A percentile compares a stretch with the other conserved stretches of the same genome.
Conservation (phyloP, 2,329 filamentous ascomycete genomes). For the Pseudogymnoascus destructans region DNA sequence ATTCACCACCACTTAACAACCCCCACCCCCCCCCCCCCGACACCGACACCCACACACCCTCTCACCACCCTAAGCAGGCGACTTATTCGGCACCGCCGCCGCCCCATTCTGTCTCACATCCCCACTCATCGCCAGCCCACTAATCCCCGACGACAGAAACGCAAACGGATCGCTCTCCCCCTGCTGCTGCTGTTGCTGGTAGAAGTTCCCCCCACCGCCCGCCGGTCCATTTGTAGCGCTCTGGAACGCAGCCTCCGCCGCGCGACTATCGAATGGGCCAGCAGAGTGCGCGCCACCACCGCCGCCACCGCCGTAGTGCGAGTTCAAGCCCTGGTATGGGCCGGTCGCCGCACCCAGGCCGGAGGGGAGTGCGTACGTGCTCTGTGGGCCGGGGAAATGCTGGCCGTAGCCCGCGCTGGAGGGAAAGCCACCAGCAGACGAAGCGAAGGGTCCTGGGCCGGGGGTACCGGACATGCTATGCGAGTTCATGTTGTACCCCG, state of each 20-base stretch:
- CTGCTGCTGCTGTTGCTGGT: slow-evolving; percentile 33
- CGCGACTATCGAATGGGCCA: slow-evolving; percentile 82
- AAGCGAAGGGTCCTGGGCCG: slow-evolving; percentile 63
- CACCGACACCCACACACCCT: too few relatives aligned
- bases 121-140: slow-evolving; percentile 55
- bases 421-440: slow-evolving; percentile 54
- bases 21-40: too few relatives aligned
- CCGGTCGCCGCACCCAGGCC: slow-evolving; percentile 68
- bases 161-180: slow-evolving; percentile 64
- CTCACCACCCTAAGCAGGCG: slow-evolving; percentile 21
- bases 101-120: slow-evolving; percentile 51
- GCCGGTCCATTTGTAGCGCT: slow-evolving; percentile 71
- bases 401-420: slow-evolving; percentile 54
- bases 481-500: slow-evolving; percentile 73
- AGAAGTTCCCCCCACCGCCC: slow-evolving; percentile 62
- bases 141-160: slow-evolving; percentile 63
- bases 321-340: slow-evolving; percentile 65
- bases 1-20: too few relatives aligned
- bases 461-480: slow-evolving; percentile 77
- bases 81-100: slow-evolving; percentile 26
- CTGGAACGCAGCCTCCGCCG: slow-evolving; percentile 88
- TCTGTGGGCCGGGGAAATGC: slow-evolving; percentile 77
- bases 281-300: slow-evolving; percentile 56
- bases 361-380: slow-evolving; percentile 79
- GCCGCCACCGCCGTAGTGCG: slow-evolving; percentile 41